Evolutionary conservation across 179 eudicot genomes (phyloP).

Genomic region (Beta macrorhiza): DNA sequence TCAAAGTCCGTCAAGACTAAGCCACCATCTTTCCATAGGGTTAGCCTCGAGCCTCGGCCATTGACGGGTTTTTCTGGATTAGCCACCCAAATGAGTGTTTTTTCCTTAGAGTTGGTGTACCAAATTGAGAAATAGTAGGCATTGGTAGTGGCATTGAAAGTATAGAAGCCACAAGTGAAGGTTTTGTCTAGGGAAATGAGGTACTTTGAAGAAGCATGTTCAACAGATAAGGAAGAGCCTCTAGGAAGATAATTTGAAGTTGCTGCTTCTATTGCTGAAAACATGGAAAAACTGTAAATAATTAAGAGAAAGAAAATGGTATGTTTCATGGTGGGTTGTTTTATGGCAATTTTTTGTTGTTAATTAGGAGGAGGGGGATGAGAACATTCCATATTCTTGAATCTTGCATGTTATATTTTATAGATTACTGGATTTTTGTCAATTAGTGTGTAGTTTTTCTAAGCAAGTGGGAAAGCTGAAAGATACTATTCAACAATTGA

Average conservation of each 20-base stretch:
- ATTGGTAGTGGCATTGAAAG: constrained; percentile 27
- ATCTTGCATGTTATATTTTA: too few species aligned
- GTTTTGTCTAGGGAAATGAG: constrained; percentile 44
- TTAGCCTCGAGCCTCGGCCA: constrained; percentile 38
- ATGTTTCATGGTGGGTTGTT: constrained; percentile 23
- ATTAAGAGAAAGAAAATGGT: background rate
- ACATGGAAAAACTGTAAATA: background rate
- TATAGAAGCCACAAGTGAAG: constrained; percentile 58
- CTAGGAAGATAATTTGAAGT: constrained; percentile 26
- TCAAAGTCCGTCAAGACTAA: constrained; percentile 44
- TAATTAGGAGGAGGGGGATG: too few species aligned
- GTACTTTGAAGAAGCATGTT: constrained; percentile 31
- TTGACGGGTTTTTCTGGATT: constrained; percentile 56
- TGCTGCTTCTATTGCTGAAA: background rate
- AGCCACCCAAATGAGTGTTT: constrained; percentile 56
- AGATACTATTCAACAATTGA: too few species aligned
- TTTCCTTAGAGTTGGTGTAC: constrained; percentile 47
- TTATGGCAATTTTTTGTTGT: background rate
- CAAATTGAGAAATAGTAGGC: constrained; percentile 55
- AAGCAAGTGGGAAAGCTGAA: too few species aligned
- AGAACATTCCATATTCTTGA: too few species aligned
- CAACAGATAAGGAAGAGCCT: constrained; percentile 44
- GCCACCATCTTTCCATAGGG: constrained; percentile 35
- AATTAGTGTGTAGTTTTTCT: too few species aligned
- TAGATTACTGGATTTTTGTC: too few species aligned